Base-by-base conservation (phyloP, 2,329 filamentous ascomycete genomes). In the Seiridium unicorne region DNA sequence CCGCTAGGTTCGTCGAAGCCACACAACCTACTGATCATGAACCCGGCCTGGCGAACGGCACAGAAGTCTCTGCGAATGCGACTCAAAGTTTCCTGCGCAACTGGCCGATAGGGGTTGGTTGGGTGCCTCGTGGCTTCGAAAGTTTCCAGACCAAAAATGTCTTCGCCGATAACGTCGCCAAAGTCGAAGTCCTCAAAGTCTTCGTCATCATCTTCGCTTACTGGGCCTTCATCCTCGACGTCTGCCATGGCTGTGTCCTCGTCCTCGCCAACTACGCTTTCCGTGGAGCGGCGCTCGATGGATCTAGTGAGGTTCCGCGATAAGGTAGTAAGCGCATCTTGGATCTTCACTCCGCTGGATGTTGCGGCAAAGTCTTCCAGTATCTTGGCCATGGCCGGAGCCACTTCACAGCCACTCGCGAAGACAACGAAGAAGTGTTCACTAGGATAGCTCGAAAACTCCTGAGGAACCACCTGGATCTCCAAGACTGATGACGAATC, bases 1-100 rank as follows among this genome's bases (percentile, higher is more conserved):
- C 77, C 70, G 32, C 80, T 72, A 1, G 66, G 57, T 3, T 70
- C 65, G 35, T 69, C 70, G 18, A 86, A 75, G 18, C 81, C 77
- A 10, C 80, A 81, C 9, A 90, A 71, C 38, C 88, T 77, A 2
- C 89, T 90, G 35, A 94, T 79, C 62, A 84, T 89, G 73, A 92
- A 91, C 0, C 92, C 92, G 1, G 87, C 84, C 1, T 77, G 66
- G 67, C 87, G 89, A 3, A 84, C 86, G 31, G 74, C 73, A 44
- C 77, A 78, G 7, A 96, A 79, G 69, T 94, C 91, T 6, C 72
- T 70, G 47, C 80, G 79, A 58, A 91, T 77, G n/a, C 79, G 76
- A 61, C 63, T 59, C 4, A 70, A 34, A 32, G 55, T 11, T 9
- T 11, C 32, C 13, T 58, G 31, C 3, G 18, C 18, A 26, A 26